Evolutionary conservation across 1,284 basidiomycete genomes (phyloP).

Genomic region (Chondrostereum purpureum): DNA sequence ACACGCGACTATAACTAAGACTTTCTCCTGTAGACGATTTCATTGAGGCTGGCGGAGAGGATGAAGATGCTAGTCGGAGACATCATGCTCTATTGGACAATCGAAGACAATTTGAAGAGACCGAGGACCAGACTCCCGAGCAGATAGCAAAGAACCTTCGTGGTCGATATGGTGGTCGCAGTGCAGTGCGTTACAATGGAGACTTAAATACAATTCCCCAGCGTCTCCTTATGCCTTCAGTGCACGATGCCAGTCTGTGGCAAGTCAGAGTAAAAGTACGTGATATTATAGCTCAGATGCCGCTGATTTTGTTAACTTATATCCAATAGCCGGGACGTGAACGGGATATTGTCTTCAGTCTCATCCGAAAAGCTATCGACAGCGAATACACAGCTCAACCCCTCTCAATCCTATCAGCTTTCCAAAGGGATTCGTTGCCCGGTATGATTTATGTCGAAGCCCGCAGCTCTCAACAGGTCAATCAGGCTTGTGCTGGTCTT

Average conservation of each 20-base stretch:
- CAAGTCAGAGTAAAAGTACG: slow-evolving; percentile 88
- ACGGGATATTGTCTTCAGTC: slow-evolving; percentile 86
- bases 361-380: slow-evolving; percentile 89
- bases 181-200: slow-evolving; percentile 72
- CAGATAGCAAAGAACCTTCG: slow-evolving; percentile 83
- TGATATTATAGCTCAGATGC: slow-evolving; percentile 8
- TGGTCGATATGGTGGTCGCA: slow-evolving; percentile 70
- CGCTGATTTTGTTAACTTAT: slow-evolving; percentile 8
- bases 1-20: too few relatives aligned
- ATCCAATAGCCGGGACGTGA: slow-evolving; percentile 91
- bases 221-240: slow-evolving; percentile 93
- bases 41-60: slow-evolving; percentile 75
- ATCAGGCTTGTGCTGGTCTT: slow-evolving; percentile 81
- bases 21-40: slow-evolving; percentile 56
- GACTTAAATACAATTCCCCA: slow-evolving; percentile 95
- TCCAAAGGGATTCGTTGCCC: slow-evolving; percentile 91
- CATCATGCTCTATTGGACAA: slow-evolving; percentile 80
- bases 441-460: slow-evolving; percentile 98
- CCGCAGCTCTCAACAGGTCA: slow-evolving; percentile 81
- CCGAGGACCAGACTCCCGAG: slow-evolving; percentile 81
- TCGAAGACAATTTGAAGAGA: slow-evolving; percentile 55
- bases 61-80: slow-evolving; percentile 58
- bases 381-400: slow-evolving; percentile 72
- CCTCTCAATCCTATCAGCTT: slow-evolving; percentile 85
- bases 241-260: slow-evolving; percentile 95